Percentiles rank a stretch among this genome's conserved stretches.
Evolutionary conservation across 495 filamentous ascomycete genomes (phyloP).

Genomic region (Parathielavia appendiculata): DNA sequence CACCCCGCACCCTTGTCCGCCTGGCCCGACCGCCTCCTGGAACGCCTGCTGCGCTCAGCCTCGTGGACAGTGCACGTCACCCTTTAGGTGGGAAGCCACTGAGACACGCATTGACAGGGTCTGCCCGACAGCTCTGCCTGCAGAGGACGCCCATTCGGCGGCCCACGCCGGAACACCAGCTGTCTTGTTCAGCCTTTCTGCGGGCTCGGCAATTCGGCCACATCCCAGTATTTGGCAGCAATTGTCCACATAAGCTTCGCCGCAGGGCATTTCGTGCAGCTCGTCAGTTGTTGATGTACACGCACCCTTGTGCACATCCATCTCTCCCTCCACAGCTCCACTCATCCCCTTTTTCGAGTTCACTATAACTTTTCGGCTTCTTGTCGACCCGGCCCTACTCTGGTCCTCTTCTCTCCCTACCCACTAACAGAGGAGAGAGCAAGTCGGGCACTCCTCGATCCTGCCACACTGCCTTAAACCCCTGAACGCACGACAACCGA

Average conservation of each 20-base stretch:
- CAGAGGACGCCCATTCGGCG: conserved; percentile 23
- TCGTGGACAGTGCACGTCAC: conserved; percentile 36
- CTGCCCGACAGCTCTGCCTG: conserved; percentile 21
- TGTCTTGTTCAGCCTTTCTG: conserved; percentile 23
- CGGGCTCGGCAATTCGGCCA: conserved; percentile 22
- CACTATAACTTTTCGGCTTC: conserved; percentile 20
- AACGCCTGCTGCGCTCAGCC: conserved; percentile 32
- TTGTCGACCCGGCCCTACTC: conserved; percentile 15
- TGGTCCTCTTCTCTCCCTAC: conserved; percentile 9
- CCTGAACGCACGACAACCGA: background rate
- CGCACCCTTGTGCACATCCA: conserved; percentile 20
- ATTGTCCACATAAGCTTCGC: conserved; percentile 24
- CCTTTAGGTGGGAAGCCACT: conserved; percentile 27
- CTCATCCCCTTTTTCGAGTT: background rate
- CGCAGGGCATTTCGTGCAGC: conserved; percentile 25
- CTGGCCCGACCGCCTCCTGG: conserved; percentile 30
- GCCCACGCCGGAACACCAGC: conserved; percentile 23
- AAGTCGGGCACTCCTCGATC: conserved; percentile 19
- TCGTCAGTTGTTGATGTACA: conserved; percentile 13
- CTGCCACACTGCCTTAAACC: background rate
- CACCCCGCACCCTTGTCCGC: conserved; percentile 31
- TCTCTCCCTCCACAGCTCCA: conserved; percentile 3
- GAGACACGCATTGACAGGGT: conserved; percentile 31
- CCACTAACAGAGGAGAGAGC: background rate
- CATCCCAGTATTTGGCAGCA: conserved; percentile 19